Conservation (phyloP, 306 rosid genomes). For the Geum urbanum region DNA sequence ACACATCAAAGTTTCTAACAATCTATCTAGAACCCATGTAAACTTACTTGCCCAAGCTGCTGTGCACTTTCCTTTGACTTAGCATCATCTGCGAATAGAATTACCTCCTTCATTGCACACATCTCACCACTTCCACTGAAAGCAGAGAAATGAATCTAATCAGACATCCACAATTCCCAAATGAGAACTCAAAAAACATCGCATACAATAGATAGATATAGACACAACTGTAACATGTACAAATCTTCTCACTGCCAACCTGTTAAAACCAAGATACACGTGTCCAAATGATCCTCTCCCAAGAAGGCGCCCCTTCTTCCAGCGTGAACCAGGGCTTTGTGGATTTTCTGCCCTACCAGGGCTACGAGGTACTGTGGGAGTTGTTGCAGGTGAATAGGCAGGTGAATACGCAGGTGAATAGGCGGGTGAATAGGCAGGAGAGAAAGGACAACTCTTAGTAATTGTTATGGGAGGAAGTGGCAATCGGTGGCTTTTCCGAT, state of each 20-base stretch:
- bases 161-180: conserved; percentile 22
- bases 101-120: conserved; percentile 99
- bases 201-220: conserved; percentile 11
- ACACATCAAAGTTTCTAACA: background rate
- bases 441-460: conserved; percentile 56
- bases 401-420: conserved; percentile 80
- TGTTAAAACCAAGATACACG: conserved; percentile 90
- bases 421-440: conserved; percentile 85
- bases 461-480: conserved; percentile 86
- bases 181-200: background rate
- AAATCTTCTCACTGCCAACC: conserved; percentile 32
- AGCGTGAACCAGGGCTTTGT: conserved; percentile 70
- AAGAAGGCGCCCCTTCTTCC: conserved; percentile 91
- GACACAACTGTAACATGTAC: conserved; percentile 6
- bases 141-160: conserved; percentile 30
- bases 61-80: conserved; percentile 86
- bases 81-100: conserved; percentile 88
- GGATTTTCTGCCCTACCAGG: conserved; percentile 87
- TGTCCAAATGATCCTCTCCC: conserved; percentile 96
- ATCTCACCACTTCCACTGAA: conserved; percentile 87
- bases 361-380: conserved; percentile 92
- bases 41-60: conserved; percentile 77
- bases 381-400: conserved; percentile 81
- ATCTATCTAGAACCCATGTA: conserved; percentile 1
- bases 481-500: conserved; percentile 80